Conservation (phyloP, 768 basidiomycete species). For the Neoboletus subvelutipes region DNA sequence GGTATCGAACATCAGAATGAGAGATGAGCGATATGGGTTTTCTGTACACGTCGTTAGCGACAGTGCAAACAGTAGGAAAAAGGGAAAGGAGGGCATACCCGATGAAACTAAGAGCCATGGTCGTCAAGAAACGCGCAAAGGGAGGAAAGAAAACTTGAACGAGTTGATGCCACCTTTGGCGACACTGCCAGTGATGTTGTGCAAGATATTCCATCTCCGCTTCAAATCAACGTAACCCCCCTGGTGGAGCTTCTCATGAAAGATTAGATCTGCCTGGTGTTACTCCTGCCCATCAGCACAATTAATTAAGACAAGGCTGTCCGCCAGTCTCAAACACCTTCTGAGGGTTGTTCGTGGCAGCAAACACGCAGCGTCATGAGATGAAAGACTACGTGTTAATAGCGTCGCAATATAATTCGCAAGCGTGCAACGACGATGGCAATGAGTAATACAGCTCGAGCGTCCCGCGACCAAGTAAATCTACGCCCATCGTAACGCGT, state of each 20-base stretch:
- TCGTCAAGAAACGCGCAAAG: slow-evolving; percentile 15
- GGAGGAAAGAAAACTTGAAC: slow-evolving; percentile 21
- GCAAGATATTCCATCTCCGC: slow-evolving; percentile 29
- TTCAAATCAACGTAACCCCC: slow-evolving; percentile 9
- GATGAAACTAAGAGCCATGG: slow-evolving; percentile 75
- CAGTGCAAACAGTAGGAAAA: background rate
- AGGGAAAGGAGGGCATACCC: slow-evolving; percentile 44
- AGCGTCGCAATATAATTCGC: background rate
- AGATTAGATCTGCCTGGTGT: background rate
- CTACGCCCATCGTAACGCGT: background rate
- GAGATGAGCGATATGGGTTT: slow-evolving; percentile 90
- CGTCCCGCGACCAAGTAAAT: slow-evolving; percentile 9
- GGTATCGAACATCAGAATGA: slow-evolving; percentile 87
- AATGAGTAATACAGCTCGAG: slow-evolving; percentile 12
- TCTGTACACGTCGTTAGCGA: slow-evolving; percentile 40
- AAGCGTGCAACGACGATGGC: background rate
- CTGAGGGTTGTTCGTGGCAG: background rate
- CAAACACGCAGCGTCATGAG: background rate
- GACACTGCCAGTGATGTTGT: slow-evolving; percentile 9
- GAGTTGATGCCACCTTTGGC: slow-evolving; percentile 10
- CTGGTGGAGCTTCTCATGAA: background rate
- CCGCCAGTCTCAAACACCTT: background rate
- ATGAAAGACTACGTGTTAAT: background rate
- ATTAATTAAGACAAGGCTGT: background rate
- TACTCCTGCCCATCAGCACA: background rate